Evolutionary conservation across 202 grass and related monocot species (phyloP), one percentile per base, ranked within the genome.

Genomic region (Hordeum pubiflorum): DNA sequence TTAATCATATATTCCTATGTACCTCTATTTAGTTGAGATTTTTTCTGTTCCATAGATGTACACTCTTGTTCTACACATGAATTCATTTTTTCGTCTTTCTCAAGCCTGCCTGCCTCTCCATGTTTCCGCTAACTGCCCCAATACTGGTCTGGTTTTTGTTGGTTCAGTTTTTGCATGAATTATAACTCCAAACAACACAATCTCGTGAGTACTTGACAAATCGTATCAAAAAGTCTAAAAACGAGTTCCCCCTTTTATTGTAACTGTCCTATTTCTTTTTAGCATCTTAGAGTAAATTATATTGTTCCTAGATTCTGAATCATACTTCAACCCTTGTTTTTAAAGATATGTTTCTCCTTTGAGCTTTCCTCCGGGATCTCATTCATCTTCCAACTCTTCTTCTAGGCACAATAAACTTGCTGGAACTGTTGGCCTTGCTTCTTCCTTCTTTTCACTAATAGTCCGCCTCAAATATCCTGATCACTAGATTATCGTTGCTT

Each of bases 1-100:
- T 84, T 64, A 48, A 58, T 74, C 22, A 72, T 48, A 46, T 76
- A 43, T 75, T 79, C 6, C 9, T 69, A 29, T 39, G 36, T 36
- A 65, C 10, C 22, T 61, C 36, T 77, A 32, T 72, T 72, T 59
- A 5, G 34, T 60, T 60, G 13, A 76, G 21, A 76, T 61, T 77
- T 8, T 46, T 76, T 76, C 41, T 77, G 15, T 29, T 40, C 12
- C 4, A 43, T 77, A 29, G 29, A 15, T 43, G 21, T 61, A 22
- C 22, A 61, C 37, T 10, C 36, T 40, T 76, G 21, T 61, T 72
- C 43, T 72, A 52, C 14, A 31, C 24, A 52, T 52, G 24, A 44
- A 52, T 31, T 3, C 14, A 72, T 31, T 31, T 72, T 52, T 72
- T 2, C 48, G 12, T 52, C 69, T 32, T 32, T 72, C 7, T 54